Evolutionary conservation across 1,139 yeast genomes (phyloP).

Genomic region (Kurtzmaniella quercitrusa): DNA sequence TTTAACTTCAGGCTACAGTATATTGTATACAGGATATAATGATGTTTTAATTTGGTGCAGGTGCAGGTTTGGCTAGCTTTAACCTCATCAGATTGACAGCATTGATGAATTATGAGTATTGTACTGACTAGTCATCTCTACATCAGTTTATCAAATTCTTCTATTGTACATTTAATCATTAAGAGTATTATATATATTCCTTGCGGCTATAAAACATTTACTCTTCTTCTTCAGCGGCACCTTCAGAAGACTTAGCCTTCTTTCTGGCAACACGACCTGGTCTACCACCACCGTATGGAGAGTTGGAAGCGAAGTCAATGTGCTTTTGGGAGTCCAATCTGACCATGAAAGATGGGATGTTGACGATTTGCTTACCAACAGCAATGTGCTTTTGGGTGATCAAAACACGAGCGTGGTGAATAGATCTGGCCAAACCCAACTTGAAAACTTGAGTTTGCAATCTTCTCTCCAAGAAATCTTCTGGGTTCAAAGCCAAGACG

Average conservation of each 20-base stretch:
- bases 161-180: conserved; percentile 5
- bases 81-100: too few species aligned
- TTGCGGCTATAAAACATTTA: conserved; percentile 28
- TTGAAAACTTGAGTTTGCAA: conserved; percentile 99
- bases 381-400: conserved; percentile 99
- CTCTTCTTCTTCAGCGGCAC: conserved; percentile 65
- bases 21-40: too few species aligned
- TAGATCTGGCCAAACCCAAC: conserved; percentile 98
- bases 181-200: conserved; percentile 3
- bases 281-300: conserved; percentile 99
- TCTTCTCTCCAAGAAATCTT: conserved; percentile 99
- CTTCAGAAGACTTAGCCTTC: conserved; percentile 77
- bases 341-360: conserved; percentile 98
- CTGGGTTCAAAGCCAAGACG: conserved; percentile 95
- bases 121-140: too few species aligned
- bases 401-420: conserved; percentile 99
- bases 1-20: too few species aligned
- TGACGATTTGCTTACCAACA: conserved; percentile 99
- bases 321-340: conserved; percentile 99
- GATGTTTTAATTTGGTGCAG: too few species aligned
- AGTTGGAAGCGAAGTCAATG: conserved; percentile 98
- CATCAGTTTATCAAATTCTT: not conserved
- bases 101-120: too few species aligned
- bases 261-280: conserved; percentile 99
- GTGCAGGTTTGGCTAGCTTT: too few species aligned